These are phyloP conservation scores for Mycogone perniciosa DNA, from an alignment of 2,329 filamentous ascomycete genomes.

Conservation along the genomic window DNA sequence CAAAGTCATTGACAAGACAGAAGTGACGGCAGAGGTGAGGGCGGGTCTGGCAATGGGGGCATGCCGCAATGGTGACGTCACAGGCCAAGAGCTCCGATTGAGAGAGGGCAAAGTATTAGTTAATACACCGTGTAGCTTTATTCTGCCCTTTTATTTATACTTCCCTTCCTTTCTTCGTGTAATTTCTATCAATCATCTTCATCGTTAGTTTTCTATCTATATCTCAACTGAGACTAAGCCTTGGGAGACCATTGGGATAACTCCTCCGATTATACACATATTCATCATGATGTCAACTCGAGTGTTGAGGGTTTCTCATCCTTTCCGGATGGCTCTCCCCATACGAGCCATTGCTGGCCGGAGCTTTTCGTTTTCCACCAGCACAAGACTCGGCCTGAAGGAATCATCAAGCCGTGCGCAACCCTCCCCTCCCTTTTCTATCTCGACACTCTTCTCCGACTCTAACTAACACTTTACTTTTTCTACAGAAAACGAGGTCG, in stretches of 20 bases:
- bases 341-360: conserved; percentile 19
- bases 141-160: no score
- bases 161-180: no score
- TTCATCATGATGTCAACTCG: conserved; percentile 26
- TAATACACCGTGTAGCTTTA: no score
- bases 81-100: background rate
- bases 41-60: background rate
- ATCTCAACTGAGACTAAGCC: no score
- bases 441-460: background rate
- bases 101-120: background rate
- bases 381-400: conserved; percentile 27
- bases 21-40: no score
- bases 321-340: conserved; percentile 18
- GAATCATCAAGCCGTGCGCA: conserved; percentile 32
- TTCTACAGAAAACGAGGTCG: conserved; percentile 28
- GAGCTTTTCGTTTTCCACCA: conserved; percentile 24
- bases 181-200: no score
- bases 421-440: background rate
- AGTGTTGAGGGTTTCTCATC: conserved; percentile 11
- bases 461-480: background rate
- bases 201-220: no score
- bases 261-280: no score
- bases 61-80: conserved; percentile 17
- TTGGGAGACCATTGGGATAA: no score
- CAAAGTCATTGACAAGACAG: no score